Percentiles rank a stretch among this genome's conserved stretches.
Conservation (phyloP, 2,329 filamentous ascomycete genomes). For the Fusarium staphyleae region DNA sequence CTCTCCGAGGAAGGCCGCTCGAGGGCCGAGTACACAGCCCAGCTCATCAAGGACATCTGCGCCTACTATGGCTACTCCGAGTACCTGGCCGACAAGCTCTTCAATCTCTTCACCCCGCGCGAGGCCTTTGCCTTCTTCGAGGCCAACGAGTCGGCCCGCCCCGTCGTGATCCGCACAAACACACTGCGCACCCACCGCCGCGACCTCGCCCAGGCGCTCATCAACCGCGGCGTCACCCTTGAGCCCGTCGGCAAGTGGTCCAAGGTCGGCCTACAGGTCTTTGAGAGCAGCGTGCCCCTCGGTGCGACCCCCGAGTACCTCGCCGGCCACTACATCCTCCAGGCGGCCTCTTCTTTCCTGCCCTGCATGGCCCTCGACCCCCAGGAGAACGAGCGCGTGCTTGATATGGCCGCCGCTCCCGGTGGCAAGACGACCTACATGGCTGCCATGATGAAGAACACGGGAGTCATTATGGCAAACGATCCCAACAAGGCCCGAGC, state of each 20-base stretch:
- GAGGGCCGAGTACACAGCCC: constrained; percentile 84
- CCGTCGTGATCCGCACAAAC: constrained; percentile 96
- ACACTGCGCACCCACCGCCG: constrained; percentile 79
- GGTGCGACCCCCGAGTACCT: constrained; percentile 98
- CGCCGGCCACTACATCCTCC: constrained; percentile 95
- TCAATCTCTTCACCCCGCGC: constrained; percentile 87
- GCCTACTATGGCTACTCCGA: constrained; percentile 96
- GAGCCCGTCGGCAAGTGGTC: constrained; percentile 99
- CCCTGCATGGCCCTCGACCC: constrained; percentile 97
- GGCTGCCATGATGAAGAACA: constrained; percentile 96
- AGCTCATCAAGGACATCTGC: constrained; percentile 90
- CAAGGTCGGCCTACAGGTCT: constrained; percentile 96
- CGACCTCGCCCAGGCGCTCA: constrained; percentile 90
- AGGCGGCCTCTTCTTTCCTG: constrained; percentile 95
- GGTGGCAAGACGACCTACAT: constrained; percentile 97
- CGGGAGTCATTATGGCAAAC: constrained; percentile 93
- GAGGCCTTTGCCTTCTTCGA: constrained; percentile 99
- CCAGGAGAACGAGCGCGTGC: constrained; percentile 87
- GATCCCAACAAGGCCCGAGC: constrained; percentile 92
- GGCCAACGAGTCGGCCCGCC: constrained; percentile 93
- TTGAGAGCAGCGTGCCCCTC: constrained; percentile 84
- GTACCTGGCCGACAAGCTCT: constrained; percentile 95
- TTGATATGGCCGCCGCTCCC: constrained; percentile 94
- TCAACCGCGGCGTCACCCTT: constrained; percentile 94
- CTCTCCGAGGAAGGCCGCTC: constrained; percentile 81